phyloP scores from a whole-genome alignment of 345 rosid genomes.

The Pugionium cornutum region DNA sequence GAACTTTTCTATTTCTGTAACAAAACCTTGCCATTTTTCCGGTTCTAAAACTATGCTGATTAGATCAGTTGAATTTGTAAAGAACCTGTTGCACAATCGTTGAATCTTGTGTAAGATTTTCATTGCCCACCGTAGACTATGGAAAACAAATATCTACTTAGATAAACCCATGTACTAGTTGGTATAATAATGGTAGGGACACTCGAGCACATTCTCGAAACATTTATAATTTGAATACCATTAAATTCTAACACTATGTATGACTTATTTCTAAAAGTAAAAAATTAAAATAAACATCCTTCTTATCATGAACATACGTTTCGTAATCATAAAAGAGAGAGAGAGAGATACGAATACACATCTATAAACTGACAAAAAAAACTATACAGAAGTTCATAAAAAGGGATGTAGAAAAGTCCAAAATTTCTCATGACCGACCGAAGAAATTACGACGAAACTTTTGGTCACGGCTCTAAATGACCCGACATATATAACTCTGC shows the following conservation, averaged over 20 bases:
- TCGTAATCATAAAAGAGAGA: no score
- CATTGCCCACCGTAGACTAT: no score
- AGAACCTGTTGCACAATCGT: no score
- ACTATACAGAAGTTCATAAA: not conserved
- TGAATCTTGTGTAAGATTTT: no score
- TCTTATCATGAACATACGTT: not conserved
- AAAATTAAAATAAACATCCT: not conserved
- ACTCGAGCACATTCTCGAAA: not conserved
- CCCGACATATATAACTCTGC: constrained; percentile 44
- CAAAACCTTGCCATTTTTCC: no score
- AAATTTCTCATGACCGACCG: not conserved
- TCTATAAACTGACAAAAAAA: not conserved
- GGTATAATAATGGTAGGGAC: not conserved
- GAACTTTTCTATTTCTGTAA: no score
- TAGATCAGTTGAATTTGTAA: no score
- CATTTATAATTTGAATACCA: not conserved
- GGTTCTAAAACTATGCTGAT: no score
- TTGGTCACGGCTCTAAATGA: constrained; percentile 40
- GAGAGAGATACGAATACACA: not conserved
- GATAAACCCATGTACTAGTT: no score
- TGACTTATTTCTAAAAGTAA: not conserved
- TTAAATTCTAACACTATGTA: not conserved
- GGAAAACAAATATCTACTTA: no score
- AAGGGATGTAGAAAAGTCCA: not conserved
- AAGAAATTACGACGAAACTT: constrained; percentile 26